Evolutionary conservation across 2,329 filamentous ascomycete species (phyloP).

Genomic region (Diplodia intermedia): DNA sequence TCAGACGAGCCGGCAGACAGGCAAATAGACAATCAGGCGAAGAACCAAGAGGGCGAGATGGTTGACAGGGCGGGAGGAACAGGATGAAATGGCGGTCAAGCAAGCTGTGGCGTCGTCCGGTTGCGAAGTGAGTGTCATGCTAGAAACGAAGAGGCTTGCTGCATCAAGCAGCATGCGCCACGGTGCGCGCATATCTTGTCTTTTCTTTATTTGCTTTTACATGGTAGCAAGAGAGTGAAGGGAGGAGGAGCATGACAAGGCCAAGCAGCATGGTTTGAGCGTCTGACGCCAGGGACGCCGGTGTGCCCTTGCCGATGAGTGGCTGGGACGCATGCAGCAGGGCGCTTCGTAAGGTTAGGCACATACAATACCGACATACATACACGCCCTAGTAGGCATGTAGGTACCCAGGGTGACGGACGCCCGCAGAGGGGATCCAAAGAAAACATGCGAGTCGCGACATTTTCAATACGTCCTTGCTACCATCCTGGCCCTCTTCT

Average conservation of each 20-base stretch:
- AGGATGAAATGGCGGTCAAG: conserved; percentile 12
- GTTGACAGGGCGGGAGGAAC: background rate
- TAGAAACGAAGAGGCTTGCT: background rate
- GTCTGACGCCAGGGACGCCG: background rate
- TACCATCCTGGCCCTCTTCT: background rate
- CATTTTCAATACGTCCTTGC: background rate
- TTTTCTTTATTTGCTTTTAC: background rate
- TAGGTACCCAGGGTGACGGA: background rate
- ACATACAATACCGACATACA: background rate
- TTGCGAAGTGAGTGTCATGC: background rate
- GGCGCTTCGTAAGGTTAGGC: conserved; percentile 3
- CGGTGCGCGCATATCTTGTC: background rate
- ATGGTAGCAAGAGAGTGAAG: background rate
- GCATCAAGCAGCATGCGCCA: background rate
- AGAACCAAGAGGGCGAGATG: no score
- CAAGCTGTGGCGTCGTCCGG: background rate
- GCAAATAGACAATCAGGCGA: background rate
- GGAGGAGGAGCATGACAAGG: background rate
- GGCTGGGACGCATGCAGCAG: background rate
- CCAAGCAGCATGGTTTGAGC: background rate
- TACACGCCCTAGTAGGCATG: background rate
- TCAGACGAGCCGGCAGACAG: background rate
- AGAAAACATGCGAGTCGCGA: background rate
- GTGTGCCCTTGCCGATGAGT: background rate
- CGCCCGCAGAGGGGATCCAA: background rate